Evolutionary conservation across 2,329 filamentous ascomycete genomes (phyloP).

Genomic region (Cercospora zeina): DNA sequence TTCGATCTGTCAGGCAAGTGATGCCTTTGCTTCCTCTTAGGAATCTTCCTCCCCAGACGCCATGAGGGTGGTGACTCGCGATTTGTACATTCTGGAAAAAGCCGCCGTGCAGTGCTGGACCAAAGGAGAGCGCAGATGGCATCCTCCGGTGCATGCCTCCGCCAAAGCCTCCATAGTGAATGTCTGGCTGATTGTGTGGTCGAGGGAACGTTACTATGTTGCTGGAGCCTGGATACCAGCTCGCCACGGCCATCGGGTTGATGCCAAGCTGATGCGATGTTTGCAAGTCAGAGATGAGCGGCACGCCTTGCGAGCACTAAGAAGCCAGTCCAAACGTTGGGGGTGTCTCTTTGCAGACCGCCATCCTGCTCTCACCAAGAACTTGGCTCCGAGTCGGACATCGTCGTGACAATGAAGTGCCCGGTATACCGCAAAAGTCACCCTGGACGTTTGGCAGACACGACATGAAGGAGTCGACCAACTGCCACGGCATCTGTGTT

Average conservation of each 20-base stretch:
- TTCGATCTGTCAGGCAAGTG: constrained; percentile 28
- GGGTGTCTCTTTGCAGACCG: neutral
- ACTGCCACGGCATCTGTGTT: neutral
- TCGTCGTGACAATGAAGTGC: no score
- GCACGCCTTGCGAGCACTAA: neutral
- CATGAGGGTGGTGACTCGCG: neutral
- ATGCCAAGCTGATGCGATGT: neutral
- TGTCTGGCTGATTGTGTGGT: constrained; percentile 12
- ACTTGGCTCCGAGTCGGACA: no score
- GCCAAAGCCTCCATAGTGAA: constrained; percentile 8
- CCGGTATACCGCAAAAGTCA: no score
- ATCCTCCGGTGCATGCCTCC: neutral
- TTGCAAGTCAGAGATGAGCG: neutral
- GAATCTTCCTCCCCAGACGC: neutral
- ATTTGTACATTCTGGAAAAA: constrained; percentile 3
- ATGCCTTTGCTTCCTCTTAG: constrained; percentile 18
- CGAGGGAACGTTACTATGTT: constrained; percentile 6
- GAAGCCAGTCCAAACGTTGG: neutral
- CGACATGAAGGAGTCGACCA: neutral
- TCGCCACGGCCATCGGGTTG: constrained; percentile 1
- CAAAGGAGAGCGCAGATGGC: neutral
- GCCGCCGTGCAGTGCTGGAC: neutral
- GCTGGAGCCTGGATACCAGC: constrained; percentile 11
- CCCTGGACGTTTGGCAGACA: neutral
- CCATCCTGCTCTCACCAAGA: no score